Evolutionary conservation across 2,329 filamentous ascomycete genomes (phyloP).

Genomic region (Colletotrichum sublineola): DNA sequence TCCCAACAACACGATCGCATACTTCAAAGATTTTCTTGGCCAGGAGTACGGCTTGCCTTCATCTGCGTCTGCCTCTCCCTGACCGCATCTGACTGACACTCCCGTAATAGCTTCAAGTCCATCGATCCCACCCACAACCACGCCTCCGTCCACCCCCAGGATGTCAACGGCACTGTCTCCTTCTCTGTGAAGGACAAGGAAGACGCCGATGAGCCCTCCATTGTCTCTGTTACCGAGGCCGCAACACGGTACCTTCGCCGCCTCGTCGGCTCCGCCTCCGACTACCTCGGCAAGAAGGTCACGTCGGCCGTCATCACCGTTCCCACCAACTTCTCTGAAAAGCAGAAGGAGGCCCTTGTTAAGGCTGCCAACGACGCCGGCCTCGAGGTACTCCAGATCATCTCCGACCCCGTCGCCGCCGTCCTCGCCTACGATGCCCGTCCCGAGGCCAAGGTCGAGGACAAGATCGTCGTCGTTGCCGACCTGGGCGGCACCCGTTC

Average conservation of each 20-base stretch:
- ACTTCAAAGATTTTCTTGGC: conserved; percentile 95
- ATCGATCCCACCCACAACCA: conserved; percentile 98
- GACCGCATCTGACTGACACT: conserved; percentile 42
- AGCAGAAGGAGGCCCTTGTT: conserved; percentile 84
- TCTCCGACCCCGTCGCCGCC: conserved; percentile 90
- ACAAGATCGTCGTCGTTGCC: conserved; percentile 92
- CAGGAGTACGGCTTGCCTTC: conserved; percentile 77
- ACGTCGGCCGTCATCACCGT: conserved; percentile 96
- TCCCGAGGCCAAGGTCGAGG: conserved; percentile 77
- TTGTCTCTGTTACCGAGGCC: conserved; percentile 82
- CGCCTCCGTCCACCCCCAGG: conserved; percentile 89
- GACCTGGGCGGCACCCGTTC: conserved; percentile 94
- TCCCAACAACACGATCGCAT: conserved; percentile 91
- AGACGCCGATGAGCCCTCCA: conserved; percentile 72
- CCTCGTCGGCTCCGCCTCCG: conserved; percentile 84
- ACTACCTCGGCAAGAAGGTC: conserved; percentile 93
- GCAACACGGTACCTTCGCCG: conserved; percentile 87
- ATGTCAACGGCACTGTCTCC: conserved; percentile 77
- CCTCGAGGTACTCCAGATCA: conserved; percentile 91
- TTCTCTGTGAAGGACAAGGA: conserved; percentile 87
- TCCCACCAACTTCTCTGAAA: conserved; percentile 91
- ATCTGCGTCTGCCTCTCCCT: conserved; percentile 8
- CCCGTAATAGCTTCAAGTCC: conserved; percentile 79
- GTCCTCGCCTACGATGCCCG: conserved; percentile 92
- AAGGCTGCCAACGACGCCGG: conserved; percentile 84